These are phyloP conservation scores for Aspergillus tamarii DNA, from an alignment of 2,329 filamentous ascomycete species.

Conservation along the genomic window DNA sequence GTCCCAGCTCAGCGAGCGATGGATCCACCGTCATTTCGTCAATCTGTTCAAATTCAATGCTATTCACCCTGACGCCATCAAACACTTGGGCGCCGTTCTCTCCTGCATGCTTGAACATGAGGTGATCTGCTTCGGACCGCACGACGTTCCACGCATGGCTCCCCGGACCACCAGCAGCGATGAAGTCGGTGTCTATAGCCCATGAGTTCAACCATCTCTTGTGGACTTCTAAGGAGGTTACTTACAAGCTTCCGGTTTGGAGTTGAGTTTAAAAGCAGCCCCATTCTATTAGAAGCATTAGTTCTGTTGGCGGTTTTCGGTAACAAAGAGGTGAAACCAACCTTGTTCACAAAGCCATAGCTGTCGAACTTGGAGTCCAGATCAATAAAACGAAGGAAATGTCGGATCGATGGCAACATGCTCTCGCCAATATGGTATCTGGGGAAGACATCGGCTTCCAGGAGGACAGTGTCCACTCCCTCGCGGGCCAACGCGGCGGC, in stretches of 20 bases:
- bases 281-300: too few relatives aligned
- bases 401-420: slow-evolving; percentile 2
- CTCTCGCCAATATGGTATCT: slow-evolving; percentile 7
- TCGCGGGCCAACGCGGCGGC: not conserved
- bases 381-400: slow-evolving; percentile 4
- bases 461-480: not conserved
- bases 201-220: not conserved
- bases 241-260: not conserved
- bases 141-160: slow-evolving; percentile 1
- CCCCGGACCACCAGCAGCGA: not conserved
- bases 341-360: not conserved
- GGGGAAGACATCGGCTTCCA: slow-evolving; percentile 1
- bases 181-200: slow-evolving; percentile 5
- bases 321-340: not conserved
- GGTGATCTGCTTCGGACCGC: slow-evolving; percentile 1
- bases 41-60: not conserved
- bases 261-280: not conserved
- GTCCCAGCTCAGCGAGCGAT: not conserved
- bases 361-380: not conserved
- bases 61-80: not conserved
- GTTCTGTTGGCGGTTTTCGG: too few relatives aligned
- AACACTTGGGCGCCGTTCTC: not conserved
- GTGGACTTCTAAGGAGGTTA: too few relatives aligned
- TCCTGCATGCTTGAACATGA: not conserved
- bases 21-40: not conserved